Percentiles rank a stretch among this genome's conserved stretches.
Conservation (phyloP, 2,329 filamentous ascomycete genomes). For the Sordariomycetes sp. region DNA sequence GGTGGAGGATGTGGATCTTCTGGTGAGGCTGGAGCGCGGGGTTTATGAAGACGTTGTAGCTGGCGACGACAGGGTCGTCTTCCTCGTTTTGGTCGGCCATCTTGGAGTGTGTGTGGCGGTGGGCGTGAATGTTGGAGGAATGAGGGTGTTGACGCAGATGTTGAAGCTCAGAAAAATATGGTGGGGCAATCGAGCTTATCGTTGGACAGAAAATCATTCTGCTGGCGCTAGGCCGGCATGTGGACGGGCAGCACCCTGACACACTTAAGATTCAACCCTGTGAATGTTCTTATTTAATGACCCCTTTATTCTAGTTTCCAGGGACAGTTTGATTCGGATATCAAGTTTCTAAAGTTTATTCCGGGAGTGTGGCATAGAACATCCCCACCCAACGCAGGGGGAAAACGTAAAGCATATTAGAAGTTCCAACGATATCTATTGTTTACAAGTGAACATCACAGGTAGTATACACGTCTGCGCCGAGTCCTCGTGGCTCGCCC, state of each 20-base stretch:
- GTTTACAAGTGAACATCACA: not conserved
- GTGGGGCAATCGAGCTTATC: not conserved
- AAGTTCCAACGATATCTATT: not conserved
- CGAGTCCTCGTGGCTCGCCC: not conserved
- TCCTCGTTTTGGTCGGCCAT: constrained; percentile 22
- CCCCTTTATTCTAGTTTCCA: not conserved
- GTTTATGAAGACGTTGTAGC: constrained; percentile 82
- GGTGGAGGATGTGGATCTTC: constrained; percentile 75
- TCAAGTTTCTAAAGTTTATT: no score
- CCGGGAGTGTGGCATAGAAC: no score
- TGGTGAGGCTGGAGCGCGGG: constrained; percentile 51
- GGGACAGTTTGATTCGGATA: no score
- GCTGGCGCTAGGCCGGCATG: not conserved
- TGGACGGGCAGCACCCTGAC: not conserved
- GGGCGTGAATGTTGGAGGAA: not conserved
- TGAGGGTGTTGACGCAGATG: not conserved
- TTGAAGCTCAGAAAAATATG: not conserved
- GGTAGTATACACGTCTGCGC: not conserved
- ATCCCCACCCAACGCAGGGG: no score
- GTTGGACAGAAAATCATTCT: not conserved
- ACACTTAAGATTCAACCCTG: no score
- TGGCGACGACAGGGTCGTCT: constrained; percentile 58
- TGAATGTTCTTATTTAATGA: not conserved
- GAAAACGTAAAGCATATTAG: not conserved
- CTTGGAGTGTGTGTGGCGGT: not conserved